Evolutionary conservation across 2,329 filamentous ascomycete genomes (phyloP).

Genomic region (Aurifilum marmelostoma): DNA sequence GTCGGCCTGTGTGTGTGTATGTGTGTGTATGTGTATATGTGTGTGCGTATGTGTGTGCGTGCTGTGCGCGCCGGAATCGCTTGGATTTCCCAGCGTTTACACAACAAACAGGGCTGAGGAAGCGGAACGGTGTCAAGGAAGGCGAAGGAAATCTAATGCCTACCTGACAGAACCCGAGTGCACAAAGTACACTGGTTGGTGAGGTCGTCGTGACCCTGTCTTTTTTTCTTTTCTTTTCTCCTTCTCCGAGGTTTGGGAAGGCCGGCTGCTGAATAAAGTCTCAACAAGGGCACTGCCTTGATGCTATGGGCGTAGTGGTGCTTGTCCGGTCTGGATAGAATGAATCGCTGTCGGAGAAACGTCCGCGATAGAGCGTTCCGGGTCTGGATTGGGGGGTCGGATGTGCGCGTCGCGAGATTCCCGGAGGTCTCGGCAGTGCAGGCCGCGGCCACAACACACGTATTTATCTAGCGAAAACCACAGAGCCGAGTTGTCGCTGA

Average conservation of each 20-base stretch:
- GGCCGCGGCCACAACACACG: background rate
- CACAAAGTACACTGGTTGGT: slow-evolving; percentile 1
- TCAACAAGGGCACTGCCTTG: background rate
- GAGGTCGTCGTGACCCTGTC: background rate
- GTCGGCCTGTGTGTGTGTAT: background rate
- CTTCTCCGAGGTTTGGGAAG: no score
- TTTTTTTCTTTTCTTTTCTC: no score
- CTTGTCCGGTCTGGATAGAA: background rate
- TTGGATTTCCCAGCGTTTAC: background rate
- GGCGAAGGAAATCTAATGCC: slow-evolving; percentile 9
- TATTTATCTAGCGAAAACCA: background rate
- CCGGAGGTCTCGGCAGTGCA: background rate
- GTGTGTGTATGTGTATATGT: background rate
- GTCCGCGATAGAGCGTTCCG: background rate
- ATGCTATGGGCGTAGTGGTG: slow-evolving; percentile 7
- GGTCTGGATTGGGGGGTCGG: background rate
- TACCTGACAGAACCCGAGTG: slow-evolving; percentile 6
- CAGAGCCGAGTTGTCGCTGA: background rate
- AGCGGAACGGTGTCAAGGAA: background rate
- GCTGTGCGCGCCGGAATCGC: background rate
- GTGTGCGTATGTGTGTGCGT: background rate
- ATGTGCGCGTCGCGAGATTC: slow-evolving; percentile 2
- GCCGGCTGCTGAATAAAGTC: slow-evolving; percentile 5
- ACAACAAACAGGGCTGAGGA: background rate
- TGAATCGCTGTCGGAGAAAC: background rate